These are phyloP conservation scores for Lachancea cidri DNA, from an alignment of 805 yeast genomes.

Conservation along the genomic window DNA sequence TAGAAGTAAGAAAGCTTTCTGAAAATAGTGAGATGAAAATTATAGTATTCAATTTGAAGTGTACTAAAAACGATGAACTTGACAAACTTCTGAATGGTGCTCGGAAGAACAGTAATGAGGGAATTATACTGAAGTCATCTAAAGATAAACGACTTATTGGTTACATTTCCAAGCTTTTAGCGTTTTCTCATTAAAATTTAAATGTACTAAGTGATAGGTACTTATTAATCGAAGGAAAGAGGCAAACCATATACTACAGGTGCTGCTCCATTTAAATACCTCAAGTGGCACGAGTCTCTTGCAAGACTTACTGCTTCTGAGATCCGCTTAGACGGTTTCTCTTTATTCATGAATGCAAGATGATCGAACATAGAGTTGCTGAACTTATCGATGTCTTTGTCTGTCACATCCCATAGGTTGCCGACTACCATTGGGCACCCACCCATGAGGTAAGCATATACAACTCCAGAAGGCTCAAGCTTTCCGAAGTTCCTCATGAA, in stretches of 20 bases:
- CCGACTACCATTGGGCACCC: conserved; percentile 83
- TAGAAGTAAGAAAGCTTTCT: conserved; percentile 4
- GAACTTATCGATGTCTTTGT: conserved; percentile 85
- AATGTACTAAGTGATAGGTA: background rate
- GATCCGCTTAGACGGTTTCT: conserved; percentile 28
- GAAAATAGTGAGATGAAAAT: background rate
- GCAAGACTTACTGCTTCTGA: conserved; percentile 56
- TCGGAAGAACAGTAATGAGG: conserved; percentile 7
- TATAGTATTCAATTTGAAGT: conserved; percentile 8
- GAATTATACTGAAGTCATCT: conserved; percentile 10
- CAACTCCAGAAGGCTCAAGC: conserved; percentile 71
- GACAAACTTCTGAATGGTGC: conserved; percentile 1
- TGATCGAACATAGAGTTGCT: conserved; percentile 52
- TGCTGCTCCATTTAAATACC: conserved; percentile 84
- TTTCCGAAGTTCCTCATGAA: conserved; percentile 50
- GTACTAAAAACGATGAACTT: conserved; percentile 1
- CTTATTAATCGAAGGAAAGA: conserved; percentile 27
- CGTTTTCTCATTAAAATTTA: conserved; percentile 4
- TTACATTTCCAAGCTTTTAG: conserved; percentile 11
- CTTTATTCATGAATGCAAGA: conserved; percentile 53
- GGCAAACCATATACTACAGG: conserved; percentile 92
- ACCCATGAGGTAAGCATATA: conserved; percentile 67
- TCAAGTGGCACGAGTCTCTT: conserved; percentile 62
- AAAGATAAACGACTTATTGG: conserved; percentile 10
- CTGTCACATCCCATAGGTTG: conserved; percentile 95